These are phyloP conservation scores for Ogataea hybrid DNA, from an alignment of 1,139 yeast species.

Conservation along the genomic window DNA sequence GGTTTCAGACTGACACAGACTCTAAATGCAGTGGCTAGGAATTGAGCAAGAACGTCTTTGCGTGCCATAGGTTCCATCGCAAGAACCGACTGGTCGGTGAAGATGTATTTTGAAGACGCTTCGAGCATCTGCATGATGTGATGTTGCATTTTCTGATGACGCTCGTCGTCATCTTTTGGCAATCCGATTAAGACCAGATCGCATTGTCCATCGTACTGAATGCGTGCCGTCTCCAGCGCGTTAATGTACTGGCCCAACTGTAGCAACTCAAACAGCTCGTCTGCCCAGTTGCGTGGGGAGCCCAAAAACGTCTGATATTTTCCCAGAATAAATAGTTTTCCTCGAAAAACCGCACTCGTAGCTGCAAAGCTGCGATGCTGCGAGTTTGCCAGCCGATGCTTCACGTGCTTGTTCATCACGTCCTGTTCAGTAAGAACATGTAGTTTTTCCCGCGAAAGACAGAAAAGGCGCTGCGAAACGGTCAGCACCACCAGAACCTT, in stretches of 20 bases:
- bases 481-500: constrained; percentile 51
- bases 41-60: constrained; percentile 15
- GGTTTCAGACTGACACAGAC: constrained; percentile 40
- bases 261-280: constrained; percentile 49
- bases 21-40: constrained; percentile 39
- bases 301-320: constrained; percentile 53
- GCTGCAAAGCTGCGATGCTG: constrained; percentile 29
- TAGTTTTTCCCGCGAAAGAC: constrained; percentile 41
- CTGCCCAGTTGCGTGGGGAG: constrained; percentile 72
- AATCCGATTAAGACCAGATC: constrained; percentile 51
- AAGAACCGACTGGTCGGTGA: constrained; percentile 29
- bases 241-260: constrained; percentile 46
- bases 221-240: constrained; percentile 56
- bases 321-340: constrained; percentile 49
- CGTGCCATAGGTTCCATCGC: constrained; percentile 15
- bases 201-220: constrained; percentile 51
- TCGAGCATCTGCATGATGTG: constrained; percentile 57
- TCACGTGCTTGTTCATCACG: constrained; percentile 43
- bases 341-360: constrained; percentile 41
- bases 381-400: constrained; percentile 17
- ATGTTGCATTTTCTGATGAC: constrained; percentile 51
- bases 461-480: constrained; percentile 43
- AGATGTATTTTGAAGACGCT: constrained; percentile 47
- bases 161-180: constrained; percentile 43
- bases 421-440: constrained; percentile 40